Percentiles rank a stretch among this genome's conserved stretches.
These are phyloP conservation scores for Inonotus hispidus DNA, from an alignment of 1,284 basidiomycete genomes.

Conservation along the genomic window DNA sequence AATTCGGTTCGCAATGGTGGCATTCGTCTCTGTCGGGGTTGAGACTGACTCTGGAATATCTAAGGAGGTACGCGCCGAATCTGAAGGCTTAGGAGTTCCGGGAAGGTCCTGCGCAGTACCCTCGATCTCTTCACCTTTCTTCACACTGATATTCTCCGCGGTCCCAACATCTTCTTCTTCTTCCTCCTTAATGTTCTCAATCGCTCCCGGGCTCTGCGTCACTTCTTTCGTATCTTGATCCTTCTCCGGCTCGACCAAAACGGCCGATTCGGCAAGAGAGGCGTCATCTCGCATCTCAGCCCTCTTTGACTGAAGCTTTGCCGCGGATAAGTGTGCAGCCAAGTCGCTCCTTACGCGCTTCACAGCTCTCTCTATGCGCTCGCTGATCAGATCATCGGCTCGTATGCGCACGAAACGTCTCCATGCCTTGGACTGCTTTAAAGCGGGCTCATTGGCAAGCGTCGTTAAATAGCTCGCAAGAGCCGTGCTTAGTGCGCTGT, in stretches of 20 bases:
- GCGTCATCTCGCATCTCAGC: conserved; percentile 27
- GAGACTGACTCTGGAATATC: conserved; percentile 15
- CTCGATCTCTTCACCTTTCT: conserved; percentile 5
- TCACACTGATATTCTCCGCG: conserved; percentile 19
- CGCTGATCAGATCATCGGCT: conserved; percentile 81
- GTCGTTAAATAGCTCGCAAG: conserved; percentile 77
- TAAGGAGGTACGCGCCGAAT: conserved; percentile 7
- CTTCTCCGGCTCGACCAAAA: conserved; percentile 18
- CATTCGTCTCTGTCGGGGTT: conserved; percentile 22
- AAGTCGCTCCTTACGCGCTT: conserved; percentile 82
- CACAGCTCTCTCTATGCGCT: conserved; percentile 80
- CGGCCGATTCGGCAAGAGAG: conserved; percentile 14
- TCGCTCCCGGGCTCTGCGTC: not conserved
- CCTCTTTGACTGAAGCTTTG: conserved; percentile 25
- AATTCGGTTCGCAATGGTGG: conserved; percentile 34
- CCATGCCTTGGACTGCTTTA: conserved; percentile 70
- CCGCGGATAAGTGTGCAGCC: conserved; percentile 50
- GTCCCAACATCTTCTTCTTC: conserved; percentile 27
- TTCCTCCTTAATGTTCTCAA: conserved; percentile 28
- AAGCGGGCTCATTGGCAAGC: conserved; percentile 57
- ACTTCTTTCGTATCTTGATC: conserved; percentile 12
- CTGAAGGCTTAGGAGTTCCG: conserved; percentile 11
- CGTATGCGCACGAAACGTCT: conserved; percentile 81
- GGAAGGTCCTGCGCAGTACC: conserved; percentile 11
- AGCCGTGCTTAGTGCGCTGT: conserved; percentile 45